These are phyloP conservation scores for Polyporus tsugae DNA, from an alignment of 1,284 basidiomycete genomes.

Conservation along the genomic window DNA sequence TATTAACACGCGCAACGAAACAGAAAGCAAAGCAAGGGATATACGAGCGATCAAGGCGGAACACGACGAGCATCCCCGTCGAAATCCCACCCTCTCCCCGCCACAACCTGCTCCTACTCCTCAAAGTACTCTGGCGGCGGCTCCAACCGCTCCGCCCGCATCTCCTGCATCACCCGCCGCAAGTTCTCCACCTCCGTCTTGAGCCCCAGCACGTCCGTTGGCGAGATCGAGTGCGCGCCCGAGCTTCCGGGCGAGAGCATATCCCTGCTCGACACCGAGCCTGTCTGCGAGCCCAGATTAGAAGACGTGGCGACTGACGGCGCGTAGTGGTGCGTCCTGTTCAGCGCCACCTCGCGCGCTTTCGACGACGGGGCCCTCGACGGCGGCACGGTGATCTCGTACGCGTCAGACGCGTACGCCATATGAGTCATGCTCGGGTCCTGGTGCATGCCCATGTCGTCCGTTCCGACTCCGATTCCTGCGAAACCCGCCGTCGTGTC, in stretches of 20 bases:
- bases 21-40: not conserved
- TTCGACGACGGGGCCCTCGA: constrained; percentile 23
- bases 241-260: constrained; percentile 27
- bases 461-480: constrained; percentile 3
- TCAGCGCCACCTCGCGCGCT: constrained; percentile 27
- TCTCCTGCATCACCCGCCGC: constrained; percentile 37
- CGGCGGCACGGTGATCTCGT: not conserved
- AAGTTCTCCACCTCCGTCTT: constrained; percentile 40
- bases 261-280: constrained; percentile 30
- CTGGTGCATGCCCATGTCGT: not conserved
- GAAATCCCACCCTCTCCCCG: not conserved
- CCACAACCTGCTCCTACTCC: not conserved
- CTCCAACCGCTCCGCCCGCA: constrained; percentile 36
- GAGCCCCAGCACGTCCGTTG: constrained; percentile 34
- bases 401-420: not conserved
- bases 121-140: constrained; percentile 34
- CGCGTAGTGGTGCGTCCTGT: constrained; percentile 21
- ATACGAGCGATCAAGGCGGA: not conserved
- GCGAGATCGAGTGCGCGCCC: constrained; percentile 27
- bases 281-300: constrained; percentile 1
- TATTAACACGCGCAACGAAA: not conserved
- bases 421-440: not conserved
- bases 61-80: not conserved
- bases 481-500: constrained; percentile 15
- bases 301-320: constrained; percentile 14